Base-by-base conservation (phyloP, 441 rosid genomes). In the Biscutella auriculata region DNA sequence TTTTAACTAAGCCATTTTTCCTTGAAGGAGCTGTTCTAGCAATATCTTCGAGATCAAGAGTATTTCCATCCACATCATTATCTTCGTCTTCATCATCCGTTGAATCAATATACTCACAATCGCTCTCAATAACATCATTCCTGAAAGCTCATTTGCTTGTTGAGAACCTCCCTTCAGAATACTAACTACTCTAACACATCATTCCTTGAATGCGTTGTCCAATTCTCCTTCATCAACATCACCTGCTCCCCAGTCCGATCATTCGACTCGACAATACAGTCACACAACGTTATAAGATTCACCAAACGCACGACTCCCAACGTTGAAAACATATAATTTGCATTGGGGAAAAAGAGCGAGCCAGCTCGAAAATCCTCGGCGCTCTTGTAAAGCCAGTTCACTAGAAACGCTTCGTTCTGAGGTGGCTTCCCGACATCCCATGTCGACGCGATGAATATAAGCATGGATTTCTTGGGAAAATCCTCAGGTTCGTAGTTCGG, bases 11-110 rank as follows among this genome's bases (percentile, higher is more conserved):
- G 58, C 60, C 67, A 28, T 60, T 60, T 62, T 70, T 76, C 77
- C 79, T 82, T 0, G 86, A 79, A 13, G 96, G 94, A 57, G 76
- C 88, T 81, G 79, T 88, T 14, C 98, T 97, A 3, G 95, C 95
- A 67, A 92, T 88, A 72, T 92, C 98, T 72, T 92, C 98, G 4
- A 86, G 81, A 73, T 92, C 98, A 60, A 86, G 79, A 53, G 86
- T 68, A 21, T 45, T 88, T 6, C 1, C 61, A 62, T 2, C 74
- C 66, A 0, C 36, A 26, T 50, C 70, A 41, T 69, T 63, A 11
- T 57, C 78, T 13, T 56, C 79, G 6, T 59, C 75, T 25, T 75
- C 79, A 12, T 50, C 77, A 43, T 57, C 76, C 13, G 74, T 64
- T 32, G 66, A 35, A 59, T 70, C 82, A 19, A 62, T 9, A 27